Base-by-base conservation (phyloP, 495 filamentous ascomycete genomes). In the Hypoxylon perforatum region DNA sequence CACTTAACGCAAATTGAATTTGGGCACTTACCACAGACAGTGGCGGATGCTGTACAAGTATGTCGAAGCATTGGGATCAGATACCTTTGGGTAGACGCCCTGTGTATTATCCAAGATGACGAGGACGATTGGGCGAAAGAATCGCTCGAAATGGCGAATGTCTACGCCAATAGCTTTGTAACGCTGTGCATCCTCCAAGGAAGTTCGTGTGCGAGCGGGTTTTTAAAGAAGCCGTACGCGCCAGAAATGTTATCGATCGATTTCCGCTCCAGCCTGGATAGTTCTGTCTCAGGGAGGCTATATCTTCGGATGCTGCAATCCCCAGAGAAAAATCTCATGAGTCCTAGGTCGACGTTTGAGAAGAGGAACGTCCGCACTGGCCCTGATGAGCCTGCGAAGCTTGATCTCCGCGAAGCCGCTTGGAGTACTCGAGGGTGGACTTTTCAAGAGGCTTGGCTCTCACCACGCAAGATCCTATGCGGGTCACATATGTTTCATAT, bases 81-180 rank as follows among this genome's bases (percentile, higher is more conserved):
- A 35, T 74, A 74, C 41, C 36, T 76, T 5, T 76, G 69, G 71
- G 61, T 76, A 44, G 73, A 76, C 39, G 36, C 70, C 19, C 54
- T 76, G 10, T 73, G 68, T 44, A 72, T 76, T 7, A 72, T 70
- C 6, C 71, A 76, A 35, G 58, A 58, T 11, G 28, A 54, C 8
- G 15, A 15, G 17, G 57, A 62, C 0, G 73, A 74, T 46, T n/a
- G n/a, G n/a, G n/a, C n/a, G n/a, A n/a, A n/a, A n/a, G n/a, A n/a
- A n/a, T n/a, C n/a, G n/a, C n/a, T n/a, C n/a, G n/a, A n/a, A n/a
- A n/a, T n/a, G n/a, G n/a, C n/a, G n/a, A n/a, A n/a, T n/a, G n/a
- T n/a, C n/a, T n/a, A n/a, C n/a, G n/a, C n/a, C n/a, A n/a, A n/a
- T n/a, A n/a, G n/a, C n/a, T n/a, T n/a, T n/a, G n/a, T n/a, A n/a